Base-by-base conservation (phyloP, 2,329 filamentous ascomycete genomes). In the Pyrenochaeta sp. region DNA sequence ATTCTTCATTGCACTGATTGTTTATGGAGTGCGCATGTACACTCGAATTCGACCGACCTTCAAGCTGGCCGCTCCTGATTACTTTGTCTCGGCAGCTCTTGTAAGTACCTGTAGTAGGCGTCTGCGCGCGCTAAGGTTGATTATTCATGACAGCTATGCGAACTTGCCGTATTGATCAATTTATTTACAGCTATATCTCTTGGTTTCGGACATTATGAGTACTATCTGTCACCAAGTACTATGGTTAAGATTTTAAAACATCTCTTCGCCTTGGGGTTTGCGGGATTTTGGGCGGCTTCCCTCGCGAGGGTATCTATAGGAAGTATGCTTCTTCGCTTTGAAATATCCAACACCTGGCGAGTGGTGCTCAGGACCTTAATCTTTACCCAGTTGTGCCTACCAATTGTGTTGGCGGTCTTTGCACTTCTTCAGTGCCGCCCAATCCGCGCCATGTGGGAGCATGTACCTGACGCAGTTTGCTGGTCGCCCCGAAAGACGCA, bases 391-490 rank as follows among this genome's bases (percentile, higher is more conserved):
- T 12, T 39, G 10, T 18, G 17, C 36, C 15, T 39, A 6, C 3
- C 15, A 12, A 18, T 39, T 12, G 14, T 12, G 12, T 18, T 17
- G 11, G 15, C 14, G 14, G 10, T 39, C 36, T 17, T 39, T 39
- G 15, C 15, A 5, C 14, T 45, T 17, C 27, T 45, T 15, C 43
- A 33, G 23, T 45, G 43, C 43, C 43, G 27, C 27, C 43, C 43
- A 35, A 45, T 45, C 30, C 43, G 43, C 6, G 27, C 43, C 15
- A 33, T 45, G 5, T 45, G 43, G 43, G 43, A 45, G 17, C 4
- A 32, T 32, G 43, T 45, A 14, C 27, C 23, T 17, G 43, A 32
- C 43, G 43, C 23, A 15, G 30, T 32, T 17, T 45, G 43, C 27
- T 45, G 43, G 43, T 27, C 23, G 23, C 23, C 23, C 23, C 23